These are phyloP conservation scores for Flaveria robusta DNA, from an alignment of 129 eudicot species.

Conservation along the genomic window DNA sequence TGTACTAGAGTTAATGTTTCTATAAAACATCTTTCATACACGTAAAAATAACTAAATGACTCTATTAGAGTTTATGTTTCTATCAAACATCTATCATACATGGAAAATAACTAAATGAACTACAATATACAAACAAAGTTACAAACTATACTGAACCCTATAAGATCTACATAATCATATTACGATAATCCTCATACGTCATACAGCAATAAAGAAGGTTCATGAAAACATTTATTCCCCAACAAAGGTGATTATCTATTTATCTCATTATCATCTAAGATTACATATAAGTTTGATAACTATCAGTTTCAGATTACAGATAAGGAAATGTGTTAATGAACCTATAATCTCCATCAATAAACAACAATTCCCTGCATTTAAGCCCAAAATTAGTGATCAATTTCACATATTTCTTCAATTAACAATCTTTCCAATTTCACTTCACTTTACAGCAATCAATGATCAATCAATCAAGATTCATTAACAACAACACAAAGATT, in stretches of 20 bases:
- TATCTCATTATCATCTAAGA: not conserved
- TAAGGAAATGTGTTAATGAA: conserved; percentile 14
- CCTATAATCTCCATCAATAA: not conserved
- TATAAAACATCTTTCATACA: too few species aligned
- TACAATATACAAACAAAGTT: not conserved
- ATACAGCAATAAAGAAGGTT: not conserved
- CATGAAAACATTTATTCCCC: not conserved
- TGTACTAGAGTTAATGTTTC: not conserved
- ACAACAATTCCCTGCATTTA: too few species aligned
- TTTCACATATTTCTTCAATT: not conserved
- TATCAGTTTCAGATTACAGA: conserved; percentile 20
- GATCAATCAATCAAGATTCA: conserved; percentile 18
- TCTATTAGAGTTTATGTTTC: not conserved
- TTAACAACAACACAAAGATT: not conserved
- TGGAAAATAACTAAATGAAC: conserved; percentile 20
- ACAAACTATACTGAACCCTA: not conserved
- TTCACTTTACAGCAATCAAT: conserved; percentile 17
- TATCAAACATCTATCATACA: conserved; percentile 6
- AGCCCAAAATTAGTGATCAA: not conserved
- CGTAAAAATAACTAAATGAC: too few species aligned
- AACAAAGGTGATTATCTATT: not conserved
- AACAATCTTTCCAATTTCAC: not conserved
- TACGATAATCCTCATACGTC: conserved; percentile 4
- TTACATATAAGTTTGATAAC: not conserved
- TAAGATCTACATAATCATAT: conserved; percentile 15